These are phyloP conservation scores for Alternaria burnsii DNA, from an alignment of 2,329 filamentous ascomycete genomes.

Conservation along the genomic window DNA sequence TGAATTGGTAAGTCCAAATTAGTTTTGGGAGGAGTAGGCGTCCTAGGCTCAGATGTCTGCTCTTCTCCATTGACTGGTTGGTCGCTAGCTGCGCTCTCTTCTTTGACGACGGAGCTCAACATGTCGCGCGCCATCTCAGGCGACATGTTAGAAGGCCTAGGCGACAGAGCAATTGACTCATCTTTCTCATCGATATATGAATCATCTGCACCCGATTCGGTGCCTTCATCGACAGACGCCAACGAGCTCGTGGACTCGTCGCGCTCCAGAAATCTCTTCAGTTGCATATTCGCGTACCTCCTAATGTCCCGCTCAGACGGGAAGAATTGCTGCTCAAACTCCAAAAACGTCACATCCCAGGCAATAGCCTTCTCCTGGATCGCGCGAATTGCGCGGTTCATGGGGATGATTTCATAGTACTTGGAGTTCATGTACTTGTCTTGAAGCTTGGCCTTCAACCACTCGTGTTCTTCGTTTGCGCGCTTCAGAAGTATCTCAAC, in stretches of 20 bases:
- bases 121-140: slow-evolving; percentile 71
- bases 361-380: slow-evolving; percentile 93
- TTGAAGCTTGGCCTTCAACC: slow-evolving; percentile 79
- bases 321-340: slow-evolving; percentile 93
- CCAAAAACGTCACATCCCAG: slow-evolving; percentile 89
- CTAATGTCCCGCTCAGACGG: slow-evolving; percentile 95
- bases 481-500: slow-evolving; percentile 80
- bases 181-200: slow-evolving; percentile 42
- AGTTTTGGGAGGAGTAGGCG: slow-evolving; percentile 19
- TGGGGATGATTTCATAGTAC: slow-evolving; percentile 95
- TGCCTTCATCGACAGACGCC: slow-evolving; percentile 71
- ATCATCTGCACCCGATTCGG: slow-evolving; percentile 55
- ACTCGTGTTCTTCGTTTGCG: slow-evolving; percentile 82
- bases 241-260: slow-evolving; percentile 82
- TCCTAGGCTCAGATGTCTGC: slow-evolving; percentile 13
- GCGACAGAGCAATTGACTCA: slow-evolving; percentile 38
- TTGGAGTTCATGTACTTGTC: slow-evolving; percentile 91
- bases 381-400: slow-evolving; percentile 86
- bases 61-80: slow-evolving; percentile 15
- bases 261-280: slow-evolving; percentile 91
- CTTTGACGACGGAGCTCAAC: slow-evolving; percentile 70
- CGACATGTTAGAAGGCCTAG: slow-evolving; percentile 56
- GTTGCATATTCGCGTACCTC: slow-evolving; percentile 86
- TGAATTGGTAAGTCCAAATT: slow-evolving; percentile 35
- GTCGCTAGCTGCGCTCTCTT: slow-evolving; percentile 58